Conservation (phyloP, 2,329 filamentous ascomycete genomes). For the Hypoxylon sp. region DNA sequence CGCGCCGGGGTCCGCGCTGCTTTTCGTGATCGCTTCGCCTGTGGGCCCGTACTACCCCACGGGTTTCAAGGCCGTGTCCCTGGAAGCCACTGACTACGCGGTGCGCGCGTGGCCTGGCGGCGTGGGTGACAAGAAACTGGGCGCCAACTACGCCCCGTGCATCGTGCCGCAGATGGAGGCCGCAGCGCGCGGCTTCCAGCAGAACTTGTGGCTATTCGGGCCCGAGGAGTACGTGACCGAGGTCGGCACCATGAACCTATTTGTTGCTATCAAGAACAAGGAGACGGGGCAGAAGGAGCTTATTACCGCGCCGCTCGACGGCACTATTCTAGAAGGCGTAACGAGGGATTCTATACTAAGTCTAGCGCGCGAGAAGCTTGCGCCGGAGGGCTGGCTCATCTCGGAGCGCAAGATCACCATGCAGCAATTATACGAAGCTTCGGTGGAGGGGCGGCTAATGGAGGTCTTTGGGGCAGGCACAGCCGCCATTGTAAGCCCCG, state of each 20-base stretch:
- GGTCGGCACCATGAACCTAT: slow-evolving; percentile 99
- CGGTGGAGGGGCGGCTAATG: slow-evolving; percentile 85
- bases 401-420: slow-evolving; percentile 94
- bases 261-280: slow-evolving; percentile 86
- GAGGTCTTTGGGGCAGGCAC: slow-evolving; percentile 96
- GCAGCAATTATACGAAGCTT: slow-evolving; percentile 83
- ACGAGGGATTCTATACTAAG: slow-evolving; percentile 91
- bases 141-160: slow-evolving; percentile 99
- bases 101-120: slow-evolving; percentile 98
- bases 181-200: slow-evolving; percentile 91
- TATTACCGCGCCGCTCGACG: slow-evolving; percentile 93
- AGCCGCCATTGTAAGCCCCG: slow-evolving; percentile 91
- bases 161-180: slow-evolving; percentile 96
- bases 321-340: slow-evolving; percentile 95
- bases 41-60: slow-evolving; percentile 98
- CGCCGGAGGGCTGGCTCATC: slow-evolving; percentile 88
- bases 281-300: slow-evolving; percentile 92
- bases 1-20: slow-evolving; percentile 89
- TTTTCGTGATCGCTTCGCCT: slow-evolving; percentile 95
- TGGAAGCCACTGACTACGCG: slow-evolving; percentile 96
- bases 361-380: slow-evolving; percentile 86
- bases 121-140: slow-evolving; percentile 97
- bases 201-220: slow-evolving; percentile 98
- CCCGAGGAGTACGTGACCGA: slow-evolving; percentile 97
- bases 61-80: slow-evolving; percentile 95